Base-by-base conservation (phyloP, 2,329 filamentous ascomycete genomes). In the Tolypocladium album region DNA sequence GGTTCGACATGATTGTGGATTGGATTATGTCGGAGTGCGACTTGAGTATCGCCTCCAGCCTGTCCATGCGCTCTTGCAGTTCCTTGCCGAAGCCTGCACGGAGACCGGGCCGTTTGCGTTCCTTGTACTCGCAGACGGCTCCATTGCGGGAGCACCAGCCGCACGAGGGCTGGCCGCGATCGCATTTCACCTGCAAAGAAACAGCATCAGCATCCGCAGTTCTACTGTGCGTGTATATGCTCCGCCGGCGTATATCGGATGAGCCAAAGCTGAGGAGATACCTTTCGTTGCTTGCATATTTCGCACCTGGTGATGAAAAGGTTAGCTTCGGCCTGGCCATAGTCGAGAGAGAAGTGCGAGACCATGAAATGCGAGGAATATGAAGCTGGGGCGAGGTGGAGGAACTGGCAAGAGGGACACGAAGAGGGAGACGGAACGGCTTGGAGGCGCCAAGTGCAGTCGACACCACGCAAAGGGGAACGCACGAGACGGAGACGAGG, bases 201-300 rank as follows among this genome's bases (percentile, higher is more conserved):
- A 58, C 59, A 36, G n/a, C 6, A 15, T 55, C 8, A 53, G 20
- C 31, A 53, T 22, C 31, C 20, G 31, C 20, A 36, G n/a, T 9
- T n/a, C 2, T 22, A 20, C 20, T n/a, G 8, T 12, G 17, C 2
- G 47, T 20, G 45, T 36, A 13, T 34, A 11, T 52, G 24, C 8
- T 34, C 31, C 50, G 50, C 50, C 50, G 17, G 47, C 47, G 27
- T 27, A 52, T 12, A 52, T 52, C 17, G 27, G 55, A n/a, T 43
- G 50, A 36, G 50, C 3, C 9, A 34, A 4, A 31, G 50, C 3
- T 9, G 1, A 4, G 40, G 12, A 31, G 72, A 59, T 74, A 90
- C 88, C 79, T 92, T 93, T 76, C 89, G 79, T 72, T 89, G 86
- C 74, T 92, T 92, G 77, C 89, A 91, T 58, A 89, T 80, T 74